Evolutionary conservation across 768 basidiomycete genomes (phyloP), one percentile per base, ranked within the genome.

Genomic region (Trametes elegans): DNA sequence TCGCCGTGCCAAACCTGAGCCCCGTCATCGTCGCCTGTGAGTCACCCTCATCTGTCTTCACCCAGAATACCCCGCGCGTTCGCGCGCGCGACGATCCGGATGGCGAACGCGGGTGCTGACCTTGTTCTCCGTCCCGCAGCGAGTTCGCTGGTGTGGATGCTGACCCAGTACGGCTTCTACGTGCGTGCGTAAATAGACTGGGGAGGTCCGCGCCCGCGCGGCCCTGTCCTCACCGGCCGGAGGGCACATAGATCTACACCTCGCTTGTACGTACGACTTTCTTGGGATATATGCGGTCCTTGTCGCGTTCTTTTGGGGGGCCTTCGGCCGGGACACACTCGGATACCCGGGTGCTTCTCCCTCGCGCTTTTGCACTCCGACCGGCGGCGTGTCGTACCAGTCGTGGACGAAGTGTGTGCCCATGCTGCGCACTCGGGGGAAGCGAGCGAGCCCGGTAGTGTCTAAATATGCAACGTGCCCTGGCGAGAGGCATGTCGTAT

Each of bases 11-110:
- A 0, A 79, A 84, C 16, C 61, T 92, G 34, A 83, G 83, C 55
- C 90, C 95, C 0, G 74, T 93, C 41, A 76, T 97, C 57, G 91
- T 98, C 21, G 87, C 93, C 8, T 84, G 96, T 98, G 66, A 74
- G 87, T 78, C 14, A 19, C 4, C n/a, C 27, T 32, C 19, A 14
- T 32, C 43, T n/a, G n/a, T n/a, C n/a, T n/a, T n/a, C n/a, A n/a
- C n/a, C n/a, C n/a, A n/a, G n/a, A n/a, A n/a, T n/a, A n/a, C n/a
- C n/a, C n/a, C n/a, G n/a, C n/a, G n/a, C n/a, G n/a, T n/a, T n/a
- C n/a, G n/a, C n/a, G n/a, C n/a, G 24, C n/a, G 23, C 35, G 31
- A 29, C 27, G 19, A 42, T 32, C 40, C n/a, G n/a, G n/a, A n/a
- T n/a, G n/a, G 24, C 3, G 39, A 41, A 9, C 19, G 3, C 23